Evolutionary conservation across 352 stramenopile species (phyloP), one percentile per base, ranked within the genome.

Genomic region (Pythium inflatum): DNA sequence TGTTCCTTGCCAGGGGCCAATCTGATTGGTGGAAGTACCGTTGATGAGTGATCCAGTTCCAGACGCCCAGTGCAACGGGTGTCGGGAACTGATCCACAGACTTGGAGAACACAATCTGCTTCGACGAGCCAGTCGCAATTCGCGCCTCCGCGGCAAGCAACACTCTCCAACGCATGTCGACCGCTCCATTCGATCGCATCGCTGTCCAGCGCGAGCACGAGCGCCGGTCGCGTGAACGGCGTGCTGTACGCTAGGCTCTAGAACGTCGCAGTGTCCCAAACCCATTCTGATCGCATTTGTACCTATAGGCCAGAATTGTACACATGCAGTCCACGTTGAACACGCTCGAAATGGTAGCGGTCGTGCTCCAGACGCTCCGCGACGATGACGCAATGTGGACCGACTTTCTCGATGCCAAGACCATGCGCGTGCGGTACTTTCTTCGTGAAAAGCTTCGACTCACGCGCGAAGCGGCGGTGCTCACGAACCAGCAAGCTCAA

Each of bases 331-430:
- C 11, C 5, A 38, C 28, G 50, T 8, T 13, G 4, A n/a, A 58
- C 7, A 28, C 30, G 28, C 50, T 58, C 28, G 50, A 58, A n/a
- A 11, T 25, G 27, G 50, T 28, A 2, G 12, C 25, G 20, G 27
- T 43, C 6, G 31, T 43, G 5, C 11, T 20, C 8, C 28, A 28
- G 27, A 43, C 31, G 18, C 14, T 22, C 14, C 14, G 18, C 27
- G 50, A 58, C 30, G 16, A 14, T 7, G n/a, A 38, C 50, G 50
- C 14, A 8, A 28, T 64, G 3, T 65, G 57, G 57, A 43, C 55
- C 14, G 57, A 59, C 24, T 67, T 67, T 46, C 30, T 57, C 2
- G 62, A 69, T 16, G 50, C 53, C 3, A 31, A 62, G 4, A 25
- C 51, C 5, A 41, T 34, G n/a, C 49, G 38, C 1, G 20, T 56